phyloP scores from a whole-genome alignment of 1,139 yeast species.

The Kurtzmaniella natalensis region DNA sequence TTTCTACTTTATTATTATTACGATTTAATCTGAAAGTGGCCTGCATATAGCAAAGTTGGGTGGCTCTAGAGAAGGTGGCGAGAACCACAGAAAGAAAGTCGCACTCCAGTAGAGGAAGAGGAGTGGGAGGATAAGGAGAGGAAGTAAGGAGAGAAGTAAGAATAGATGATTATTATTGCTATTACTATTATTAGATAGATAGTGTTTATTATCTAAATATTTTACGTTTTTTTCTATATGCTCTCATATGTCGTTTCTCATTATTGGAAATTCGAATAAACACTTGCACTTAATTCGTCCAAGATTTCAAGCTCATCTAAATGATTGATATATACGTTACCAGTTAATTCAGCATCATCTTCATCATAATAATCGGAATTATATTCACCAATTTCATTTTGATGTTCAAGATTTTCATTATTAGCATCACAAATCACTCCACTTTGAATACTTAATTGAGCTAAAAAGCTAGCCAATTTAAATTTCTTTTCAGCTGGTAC shows the following conservation, averaged over 20 bases:
- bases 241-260: neutral
- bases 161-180: too few species aligned
- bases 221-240: neutral
- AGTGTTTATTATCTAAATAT: too few species aligned
- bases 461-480: constrained; percentile 67
- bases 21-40: too few species aligned
- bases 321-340: constrained; percentile 38
- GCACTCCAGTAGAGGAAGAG: too few species aligned
- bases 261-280: constrained; percentile 76
- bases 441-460: constrained; percentile 65
- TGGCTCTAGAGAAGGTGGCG: neutral
- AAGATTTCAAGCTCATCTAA: constrained; percentile 60
- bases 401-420: constrained; percentile 11
- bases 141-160: neutral
- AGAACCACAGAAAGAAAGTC: neutral
- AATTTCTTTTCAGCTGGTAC: constrained; percentile 21
- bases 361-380: constrained; percentile 31
- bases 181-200: too few species aligned
- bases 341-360: constrained; percentile 34
- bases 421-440: constrained; percentile 47
- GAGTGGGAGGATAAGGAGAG: neutral
- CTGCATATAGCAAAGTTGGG: too few species aligned
- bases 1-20: too few species aligned
- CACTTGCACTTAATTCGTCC: constrained; percentile 86
- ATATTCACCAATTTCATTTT: constrained; percentile 21